Evolutionary conservation across 306 rosid genomes (phyloP).

Genomic region (Glycine latifolia): DNA sequence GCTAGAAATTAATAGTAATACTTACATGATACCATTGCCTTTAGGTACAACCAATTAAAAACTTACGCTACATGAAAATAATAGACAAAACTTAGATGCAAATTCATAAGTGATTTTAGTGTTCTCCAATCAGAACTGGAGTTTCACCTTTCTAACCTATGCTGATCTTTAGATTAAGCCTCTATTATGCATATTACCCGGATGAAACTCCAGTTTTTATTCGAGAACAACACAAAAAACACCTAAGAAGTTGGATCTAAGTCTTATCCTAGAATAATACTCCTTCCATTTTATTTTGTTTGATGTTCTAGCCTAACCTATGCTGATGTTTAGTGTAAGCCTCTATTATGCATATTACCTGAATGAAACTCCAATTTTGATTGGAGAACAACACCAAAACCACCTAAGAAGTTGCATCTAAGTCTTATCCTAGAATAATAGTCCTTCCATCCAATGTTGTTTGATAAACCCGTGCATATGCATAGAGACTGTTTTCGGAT

Average conservation of each 20-base stretch:
- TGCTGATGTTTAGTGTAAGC: too few relatives aligned
- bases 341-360: too few relatives aligned
- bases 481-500: fast-evolving
- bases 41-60: not conserved
- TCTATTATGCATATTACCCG: too few relatives aligned
- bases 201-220: too few relatives aligned
- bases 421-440: not conserved
- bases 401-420: not conserved
- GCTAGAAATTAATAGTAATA: not conserved
- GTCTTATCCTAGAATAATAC: not conserved
- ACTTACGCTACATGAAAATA: too few relatives aligned
- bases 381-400: not conserved
- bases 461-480: too few relatives aligned
- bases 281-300: too few relatives aligned
- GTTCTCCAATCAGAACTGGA: not conserved
- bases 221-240: not conserved
- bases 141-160: not conserved
- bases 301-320: too few relatives aligned
- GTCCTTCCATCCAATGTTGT: too few relatives aligned
- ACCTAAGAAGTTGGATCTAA: not conserved
- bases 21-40: not conserved
- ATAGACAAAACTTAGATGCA: too few relatives aligned
- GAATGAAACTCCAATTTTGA: too few relatives aligned
- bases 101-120: not conserved
- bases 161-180: too few relatives aligned